Evolutionary conservation across 2,329 filamentous ascomycete species (phyloP).

Genomic region (Lanzia echinophila): DNA sequence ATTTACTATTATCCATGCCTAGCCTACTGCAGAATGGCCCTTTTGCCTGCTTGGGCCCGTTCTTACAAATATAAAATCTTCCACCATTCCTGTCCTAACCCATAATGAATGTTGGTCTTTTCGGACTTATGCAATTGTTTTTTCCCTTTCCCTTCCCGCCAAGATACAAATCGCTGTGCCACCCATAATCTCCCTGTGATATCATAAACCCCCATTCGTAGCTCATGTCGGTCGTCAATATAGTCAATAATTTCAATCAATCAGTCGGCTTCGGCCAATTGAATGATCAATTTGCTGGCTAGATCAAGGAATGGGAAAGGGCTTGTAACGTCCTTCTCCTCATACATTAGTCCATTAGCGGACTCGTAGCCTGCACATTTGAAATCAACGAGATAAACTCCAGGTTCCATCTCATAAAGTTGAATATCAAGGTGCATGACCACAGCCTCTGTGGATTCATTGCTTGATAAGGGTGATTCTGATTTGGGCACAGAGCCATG

Average conservation of each 20-base stretch:
- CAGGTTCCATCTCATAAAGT: slow-evolving; percentile 86
- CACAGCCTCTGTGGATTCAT: slow-evolving; percentile 39
- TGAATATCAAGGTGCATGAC: slow-evolving; percentile 95
- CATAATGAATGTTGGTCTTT: not conserved
- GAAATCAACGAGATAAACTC: slow-evolving; percentile 95
- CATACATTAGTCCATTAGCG: slow-evolving; percentile 62
- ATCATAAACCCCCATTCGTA: not conserved
- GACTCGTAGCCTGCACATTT: slow-evolving; percentile 96
- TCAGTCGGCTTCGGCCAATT: slow-evolving; percentile 73
- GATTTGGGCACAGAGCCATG: slow-evolving; percentile 25
- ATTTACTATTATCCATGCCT: not conserved
- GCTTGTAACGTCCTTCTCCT: slow-evolving; percentile 92
- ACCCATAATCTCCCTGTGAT: not conserved
- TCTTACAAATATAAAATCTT: too few relatives aligned
- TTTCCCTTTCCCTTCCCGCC: not conserved
- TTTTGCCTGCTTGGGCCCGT: not conserved
- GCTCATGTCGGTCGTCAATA: not conserved
- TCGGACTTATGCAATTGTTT: not conserved
- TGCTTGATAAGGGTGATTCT: slow-evolving; percentile 12
- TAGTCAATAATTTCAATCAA: slow-evolving; percentile 2
- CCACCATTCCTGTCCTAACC: not conserved
- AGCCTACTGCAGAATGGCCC: not conserved
- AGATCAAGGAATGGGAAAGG: slow-evolving; percentile 95
- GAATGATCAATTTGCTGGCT: slow-evolving; percentile 85
- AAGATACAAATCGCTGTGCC: not conserved